These are phyloP conservation scores for Citrullus amarus DNA, from an alignment of 306 rosid species.

Conservation along the genomic window DNA sequence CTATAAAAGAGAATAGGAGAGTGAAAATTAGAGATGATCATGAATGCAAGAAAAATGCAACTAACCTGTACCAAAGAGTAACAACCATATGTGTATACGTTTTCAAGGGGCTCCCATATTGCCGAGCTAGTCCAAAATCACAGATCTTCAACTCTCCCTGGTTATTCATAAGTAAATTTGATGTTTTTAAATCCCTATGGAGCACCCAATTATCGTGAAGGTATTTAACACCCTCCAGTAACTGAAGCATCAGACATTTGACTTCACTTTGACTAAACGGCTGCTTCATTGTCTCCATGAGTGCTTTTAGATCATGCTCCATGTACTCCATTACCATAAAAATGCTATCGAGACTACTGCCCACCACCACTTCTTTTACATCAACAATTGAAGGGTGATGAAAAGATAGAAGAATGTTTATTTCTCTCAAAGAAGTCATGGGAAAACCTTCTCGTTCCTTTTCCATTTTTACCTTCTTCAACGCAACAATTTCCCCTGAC, in stretches of 20 bases:
- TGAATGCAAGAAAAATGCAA: conserved; percentile 4
- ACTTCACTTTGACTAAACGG: conserved; percentile 99
- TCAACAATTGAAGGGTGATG: conserved; percentile 93
- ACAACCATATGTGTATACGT: conserved; percentile 97
- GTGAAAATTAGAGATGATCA: neutral
- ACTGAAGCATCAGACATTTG: conserved; percentile 93
- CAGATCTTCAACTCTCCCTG: conserved; percentile 96
- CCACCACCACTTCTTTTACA: conserved; percentile 98
- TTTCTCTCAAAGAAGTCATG: conserved; percentile 94
- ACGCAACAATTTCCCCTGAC: conserved; percentile 82
- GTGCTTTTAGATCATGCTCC: conserved; percentile 97
- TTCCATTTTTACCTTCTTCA: conserved; percentile 99
- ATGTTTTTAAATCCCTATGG: conserved; percentile 95
- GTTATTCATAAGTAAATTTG: conserved; percentile 85
- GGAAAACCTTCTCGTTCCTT: conserved; percentile 99
- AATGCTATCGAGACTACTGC: conserved; percentile 95
- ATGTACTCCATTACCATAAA: conserved; percentile 99
- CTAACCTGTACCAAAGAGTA: conserved; percentile 99
- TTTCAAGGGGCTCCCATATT: conserved; percentile 97
- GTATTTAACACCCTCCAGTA: conserved; percentile 87
- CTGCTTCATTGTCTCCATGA: conserved; percentile 96
- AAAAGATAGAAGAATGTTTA: conserved; percentile 95
- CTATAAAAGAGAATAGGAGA: neutral
- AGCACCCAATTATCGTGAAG: conserved; percentile 99
- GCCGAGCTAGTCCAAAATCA: conserved; percentile 98